Evolutionary conservation across 2,329 filamentous ascomycete genomes (phyloP).

Genomic region (Fusarium aywerte): DNA sequence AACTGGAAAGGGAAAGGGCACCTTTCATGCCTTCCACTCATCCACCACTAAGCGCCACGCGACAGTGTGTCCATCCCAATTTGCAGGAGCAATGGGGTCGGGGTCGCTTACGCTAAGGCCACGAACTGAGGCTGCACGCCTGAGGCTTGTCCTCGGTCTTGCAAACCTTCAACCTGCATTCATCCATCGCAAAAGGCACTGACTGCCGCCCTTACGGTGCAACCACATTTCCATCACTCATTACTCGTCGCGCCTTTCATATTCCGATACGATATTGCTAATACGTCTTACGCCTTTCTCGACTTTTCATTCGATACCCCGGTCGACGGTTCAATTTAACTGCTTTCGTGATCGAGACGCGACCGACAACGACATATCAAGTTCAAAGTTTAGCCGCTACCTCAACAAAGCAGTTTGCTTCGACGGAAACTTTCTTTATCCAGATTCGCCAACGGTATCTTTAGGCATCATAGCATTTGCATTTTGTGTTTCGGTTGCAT

Average conservation of each 20-base stretch:
- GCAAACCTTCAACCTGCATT: conserved; percentile 37
- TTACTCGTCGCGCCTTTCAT: not conserved
- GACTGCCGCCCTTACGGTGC: conserved; percentile 26
- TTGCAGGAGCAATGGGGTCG: conserved; percentile 25
- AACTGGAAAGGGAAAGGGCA: conserved; percentile 4
- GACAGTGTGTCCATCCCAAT: conserved; percentile 38
- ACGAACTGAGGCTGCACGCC: conserved; percentile 17
- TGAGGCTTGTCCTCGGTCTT: conserved; percentile 25
- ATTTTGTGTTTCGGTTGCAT: conserved; percentile 33
- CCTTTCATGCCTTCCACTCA: conserved; percentile 1
- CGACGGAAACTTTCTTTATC: not conserved
- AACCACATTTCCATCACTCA: conserved; percentile 17
- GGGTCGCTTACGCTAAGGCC: conserved; percentile 25
- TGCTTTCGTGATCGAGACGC: conserved; percentile 27
- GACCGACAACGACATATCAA: conserved; percentile 11
- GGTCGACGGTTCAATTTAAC: conserved; percentile 1
- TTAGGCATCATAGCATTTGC: not conserved
- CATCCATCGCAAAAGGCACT: conserved; percentile 30
- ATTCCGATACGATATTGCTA: conserved; percentile 7
- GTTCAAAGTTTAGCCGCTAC: conserved; percentile 14
- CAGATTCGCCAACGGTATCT: not conserved
- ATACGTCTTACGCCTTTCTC: conserved; percentile 9
- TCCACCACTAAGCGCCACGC: conserved; percentile 35
- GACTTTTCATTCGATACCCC: conserved; percentile 15
- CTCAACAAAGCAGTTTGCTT: not conserved